Base-by-base conservation (phyloP, 2,329 filamentous ascomycete species). In the Beauveria sp. region DNA sequence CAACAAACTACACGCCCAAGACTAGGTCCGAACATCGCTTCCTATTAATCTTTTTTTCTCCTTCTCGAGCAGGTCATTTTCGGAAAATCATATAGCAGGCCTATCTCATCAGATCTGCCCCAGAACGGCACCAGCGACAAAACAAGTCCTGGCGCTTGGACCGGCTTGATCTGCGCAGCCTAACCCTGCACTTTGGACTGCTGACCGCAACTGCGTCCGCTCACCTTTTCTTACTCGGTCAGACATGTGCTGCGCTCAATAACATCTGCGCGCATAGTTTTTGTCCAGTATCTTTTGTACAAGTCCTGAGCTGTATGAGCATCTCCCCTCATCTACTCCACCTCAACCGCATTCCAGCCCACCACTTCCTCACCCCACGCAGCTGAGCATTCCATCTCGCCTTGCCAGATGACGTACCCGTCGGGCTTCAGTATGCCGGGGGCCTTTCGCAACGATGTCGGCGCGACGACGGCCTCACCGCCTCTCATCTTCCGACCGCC, bases 401-500 rank as follows among this genome's bases (percentile, higher is more conserved):
- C 43, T 54, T n/a, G 14, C 34, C 12, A 49, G 28, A 72, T 72
- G 70, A 69, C 71, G 24, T 74, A 70, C 60, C 69, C 67, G 20
- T 67, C 71, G 14, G 68, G 70, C 40, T 68, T 72, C 57, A 67
- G 69, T 28, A 74, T 75, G 70, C 71, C 74, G 9, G 70, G 70
- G 57, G 67, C 69, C 28, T 74, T 73, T 61, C 67, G 57, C 45
- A 51, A 22, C 34, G 60, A 62, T 12, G 31, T 22, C 51, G 51
- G 77, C 40, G 42, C 28, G 5, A 26, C 45, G 22, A 26, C 24
- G 18, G 20, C 49, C n/a, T 52, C 57, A 14, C 77, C 80, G 65
- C 74, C 79, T 7, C 77, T 77, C 57, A 71, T 82, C 38, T 81
- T 80, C 64, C 77, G 77, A 62, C 77, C 79, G 12, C 79, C 79